Evolutionary conservation across 768 basidiomycete species (phyloP).

Genomic region (Suillus ampliporus): DNA sequence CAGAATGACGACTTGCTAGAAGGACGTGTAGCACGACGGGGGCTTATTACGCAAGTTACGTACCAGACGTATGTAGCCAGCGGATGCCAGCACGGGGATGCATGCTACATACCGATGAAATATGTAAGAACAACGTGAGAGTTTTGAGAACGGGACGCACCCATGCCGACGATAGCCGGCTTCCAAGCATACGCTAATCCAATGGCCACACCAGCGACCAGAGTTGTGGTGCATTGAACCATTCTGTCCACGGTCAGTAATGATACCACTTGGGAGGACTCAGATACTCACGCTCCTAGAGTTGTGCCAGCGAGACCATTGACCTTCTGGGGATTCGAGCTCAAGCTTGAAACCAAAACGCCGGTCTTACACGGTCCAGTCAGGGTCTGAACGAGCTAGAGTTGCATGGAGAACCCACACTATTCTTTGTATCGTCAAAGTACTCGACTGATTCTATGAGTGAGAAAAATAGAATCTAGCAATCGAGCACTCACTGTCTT

Average conservation of each 20-base stretch:
- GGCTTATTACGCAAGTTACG: constrained; percentile 22
- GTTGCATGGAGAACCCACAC: constrained; percentile 44
- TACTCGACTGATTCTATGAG: constrained; percentile 66
- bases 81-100: constrained; percentile 66
- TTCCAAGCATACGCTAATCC: constrained; percentile 82
- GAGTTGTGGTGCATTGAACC: constrained; percentile 73
- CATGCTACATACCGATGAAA: constrained; percentile 50
- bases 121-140: not conserved
- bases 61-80: constrained; percentile 85
- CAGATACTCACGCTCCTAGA: constrained; percentile 66
- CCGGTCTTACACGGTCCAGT: constrained; percentile 60
- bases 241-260: constrained; percentile 50
- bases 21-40: not conserved
- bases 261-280: not conserved
- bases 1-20: constrained; percentile 79
- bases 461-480: constrained; percentile 17
- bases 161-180: constrained; percentile 81
- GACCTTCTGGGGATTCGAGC: constrained; percentile 89
- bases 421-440: constrained; percentile 90
- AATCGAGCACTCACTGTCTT: constrained; percentile 46
- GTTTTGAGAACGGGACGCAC: constrained; percentile 39
- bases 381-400: constrained; percentile 14
- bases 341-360: constrained; percentile 74
- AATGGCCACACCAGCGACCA: constrained; percentile 73
- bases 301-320: constrained; percentile 88